A percentile compares a stretch with the other conserved stretches of the same genome.
Conservation (phyloP, 2,329 filamentous ascomycete genomes). For the Trichoderma sp. region DNA sequence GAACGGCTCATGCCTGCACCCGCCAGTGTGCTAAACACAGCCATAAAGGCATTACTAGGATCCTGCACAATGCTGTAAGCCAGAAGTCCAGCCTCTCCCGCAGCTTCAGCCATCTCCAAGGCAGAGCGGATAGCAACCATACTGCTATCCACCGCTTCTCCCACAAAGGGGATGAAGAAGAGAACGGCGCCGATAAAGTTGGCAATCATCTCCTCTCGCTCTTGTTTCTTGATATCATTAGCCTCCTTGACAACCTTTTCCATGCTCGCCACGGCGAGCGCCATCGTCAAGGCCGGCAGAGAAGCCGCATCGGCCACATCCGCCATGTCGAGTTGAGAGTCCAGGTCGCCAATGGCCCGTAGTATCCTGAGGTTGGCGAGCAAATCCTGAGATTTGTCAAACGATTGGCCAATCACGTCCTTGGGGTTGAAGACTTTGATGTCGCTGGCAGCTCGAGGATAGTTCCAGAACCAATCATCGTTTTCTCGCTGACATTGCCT, state of each 20-base stretch:
- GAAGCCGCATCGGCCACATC: conserved; percentile 22
- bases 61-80: conserved; percentile 30
- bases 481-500: conserved; percentile 15
- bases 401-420: conserved; percentile 26
- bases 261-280: conserved; percentile 31
- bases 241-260: conserved; percentile 30
- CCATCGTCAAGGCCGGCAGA: conserved; percentile 29
- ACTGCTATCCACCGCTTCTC: conserved; percentile 40
- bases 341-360: not conserved
- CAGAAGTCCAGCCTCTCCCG: conserved; percentile 28
- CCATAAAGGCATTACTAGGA: conserved; percentile 31
- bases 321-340: not conserved
- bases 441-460: conserved; percentile 20
- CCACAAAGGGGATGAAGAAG: conserved; percentile 52
- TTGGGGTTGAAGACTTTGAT: conserved; percentile 28
- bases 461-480: conserved; percentile 24
- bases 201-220: conserved; percentile 30
- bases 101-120: conserved; percentile 25
- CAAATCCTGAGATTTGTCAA: conserved; percentile 18
- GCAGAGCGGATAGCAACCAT: conserved; percentile 24
- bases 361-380: conserved; percentile 11
- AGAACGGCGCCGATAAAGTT: conserved; percentile 46
- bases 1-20: conserved; percentile 23
- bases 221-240: conserved; percentile 27
- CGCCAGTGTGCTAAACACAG: conserved; percentile 28